phyloP scores from a whole-genome alignment of 768 basidiomycete genomes.

The Naganishia friedmannii region DNA sequence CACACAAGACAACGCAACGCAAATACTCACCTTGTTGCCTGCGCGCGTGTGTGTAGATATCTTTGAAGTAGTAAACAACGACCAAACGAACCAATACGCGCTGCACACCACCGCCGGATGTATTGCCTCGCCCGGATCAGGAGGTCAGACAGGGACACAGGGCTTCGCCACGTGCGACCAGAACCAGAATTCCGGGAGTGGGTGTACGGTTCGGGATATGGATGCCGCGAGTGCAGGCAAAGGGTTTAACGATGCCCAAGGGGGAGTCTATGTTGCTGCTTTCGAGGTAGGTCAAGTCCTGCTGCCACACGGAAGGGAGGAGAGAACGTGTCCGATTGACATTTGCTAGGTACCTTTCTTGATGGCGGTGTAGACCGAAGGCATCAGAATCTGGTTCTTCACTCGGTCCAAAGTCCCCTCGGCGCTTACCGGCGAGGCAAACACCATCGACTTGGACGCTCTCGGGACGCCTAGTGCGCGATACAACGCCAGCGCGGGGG shows the following conservation, averaged over 20 bases:
- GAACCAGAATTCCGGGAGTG: constrained; percentile 57
- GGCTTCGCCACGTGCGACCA: constrained; percentile 53
- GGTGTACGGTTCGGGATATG: constrained; percentile 59
- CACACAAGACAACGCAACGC: not conserved
- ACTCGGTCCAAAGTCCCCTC: constrained; percentile 39
- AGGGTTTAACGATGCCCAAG: constrained; percentile 64
- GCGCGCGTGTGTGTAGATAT: constrained; percentile 67
- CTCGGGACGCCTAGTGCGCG: constrained; percentile 29
- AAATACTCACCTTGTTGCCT: not conserved
- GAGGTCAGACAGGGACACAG: constrained; percentile 47
- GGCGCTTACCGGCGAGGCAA: constrained; percentile 21
- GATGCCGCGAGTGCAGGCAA: constrained; percentile 63
- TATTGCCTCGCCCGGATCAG: constrained; percentile 32
- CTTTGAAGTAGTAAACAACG: constrained; percentile 74
- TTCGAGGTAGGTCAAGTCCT: constrained; percentile 58
- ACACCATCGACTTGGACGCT: constrained; percentile 31
- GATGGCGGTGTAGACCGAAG: not conserved
- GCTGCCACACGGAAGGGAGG: too few relatives aligned
- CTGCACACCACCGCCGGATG: constrained; percentile 64
- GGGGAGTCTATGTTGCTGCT: constrained; percentile 74
- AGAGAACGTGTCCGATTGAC: constrained; percentile 27
- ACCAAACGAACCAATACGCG: constrained; percentile 66
- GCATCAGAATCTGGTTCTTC: constrained; percentile 65
- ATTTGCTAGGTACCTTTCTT: not conserved
- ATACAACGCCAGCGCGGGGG: constrained; percentile 5